phyloP scores from a whole-genome alignment of 768 basidiomycete genomes.

The Mrakia gelida region DNA sequence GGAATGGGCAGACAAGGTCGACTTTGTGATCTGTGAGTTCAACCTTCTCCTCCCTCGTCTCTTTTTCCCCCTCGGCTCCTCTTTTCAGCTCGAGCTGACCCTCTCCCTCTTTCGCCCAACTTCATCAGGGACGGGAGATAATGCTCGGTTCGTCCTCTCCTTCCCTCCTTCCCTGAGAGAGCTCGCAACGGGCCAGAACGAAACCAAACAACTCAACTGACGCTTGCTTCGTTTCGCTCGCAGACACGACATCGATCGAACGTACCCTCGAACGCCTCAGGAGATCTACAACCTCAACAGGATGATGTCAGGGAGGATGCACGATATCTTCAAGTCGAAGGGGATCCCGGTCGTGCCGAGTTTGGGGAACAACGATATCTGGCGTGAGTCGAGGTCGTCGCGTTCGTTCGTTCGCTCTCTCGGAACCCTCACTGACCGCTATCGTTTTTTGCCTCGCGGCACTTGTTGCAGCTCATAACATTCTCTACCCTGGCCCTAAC shows the following conservation, averaged over 20 bases:
- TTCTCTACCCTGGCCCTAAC: conserved; percentile 46
- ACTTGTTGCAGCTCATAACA: conserved; percentile 43
- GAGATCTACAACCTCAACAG: conserved; percentile 77
- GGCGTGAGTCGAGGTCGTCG: conserved; percentile 14
- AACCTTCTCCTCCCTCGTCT: not conserved
- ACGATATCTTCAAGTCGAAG: conserved; percentile 61
- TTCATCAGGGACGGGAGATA: conserved; percentile 46
- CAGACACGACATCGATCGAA: conserved; percentile 80
- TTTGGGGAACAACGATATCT: conserved; percentile 72
- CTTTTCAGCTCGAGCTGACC: conserved; percentile 42
- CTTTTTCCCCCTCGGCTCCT: not conserved
- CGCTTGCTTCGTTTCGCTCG: not conserved
- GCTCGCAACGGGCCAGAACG: too few relatives aligned
- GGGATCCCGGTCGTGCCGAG: conserved; percentile 77
- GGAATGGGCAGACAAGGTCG: conserved; percentile 76
- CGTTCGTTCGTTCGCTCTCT: not conserved
- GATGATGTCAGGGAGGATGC: conserved; percentile 63
- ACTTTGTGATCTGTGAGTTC: conserved; percentile 73
- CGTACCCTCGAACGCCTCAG: conserved; percentile 68
- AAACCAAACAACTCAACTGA: not conserved
- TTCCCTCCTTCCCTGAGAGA: too few relatives aligned
- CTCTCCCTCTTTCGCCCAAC: conserved; percentile 1
- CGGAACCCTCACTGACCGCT: not conserved
- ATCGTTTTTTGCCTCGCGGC: conserved; percentile 35
- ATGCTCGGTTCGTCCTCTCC: conserved; percentile 42